Conservation (phyloP, 441 rosid genomes). For the Viola pubescens region DNA sequence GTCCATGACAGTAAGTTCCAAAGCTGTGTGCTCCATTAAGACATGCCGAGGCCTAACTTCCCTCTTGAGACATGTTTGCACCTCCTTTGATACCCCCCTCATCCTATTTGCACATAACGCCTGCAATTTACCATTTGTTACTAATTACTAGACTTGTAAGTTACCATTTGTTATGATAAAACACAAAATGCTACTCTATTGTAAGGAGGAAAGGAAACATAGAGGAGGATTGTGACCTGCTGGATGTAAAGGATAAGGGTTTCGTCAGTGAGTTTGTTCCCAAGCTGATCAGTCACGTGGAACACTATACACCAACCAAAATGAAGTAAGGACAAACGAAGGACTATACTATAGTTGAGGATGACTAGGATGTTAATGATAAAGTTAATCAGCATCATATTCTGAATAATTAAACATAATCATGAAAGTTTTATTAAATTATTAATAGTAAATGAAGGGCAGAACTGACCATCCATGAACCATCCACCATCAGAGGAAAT, state of each 20-base stretch:
- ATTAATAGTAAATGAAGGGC: neutral
- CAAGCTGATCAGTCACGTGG: constrained; percentile 93
- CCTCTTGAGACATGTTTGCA: constrained; percentile 30
- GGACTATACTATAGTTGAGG: constrained; percentile 1
- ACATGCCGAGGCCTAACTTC: constrained; percentile 51
- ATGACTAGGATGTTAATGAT: constrained; percentile 18
- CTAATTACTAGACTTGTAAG: constrained; percentile 30
- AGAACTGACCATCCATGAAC: constrained; percentile 89
- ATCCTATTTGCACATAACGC: constrained; percentile 55
- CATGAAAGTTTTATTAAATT: too few relatives aligned
- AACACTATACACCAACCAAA: constrained; percentile 50
- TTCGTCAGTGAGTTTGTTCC: constrained; percentile 71
- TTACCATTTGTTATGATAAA: neutral
- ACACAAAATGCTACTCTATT: too few relatives aligned
- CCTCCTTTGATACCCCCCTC: constrained; percentile 38
- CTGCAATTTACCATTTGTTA: constrained; percentile 25
- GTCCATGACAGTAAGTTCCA: constrained; percentile 66
- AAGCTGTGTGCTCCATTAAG: constrained; percentile 57
- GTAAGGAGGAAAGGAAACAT: neutral
- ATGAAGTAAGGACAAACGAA: constrained; percentile 16
- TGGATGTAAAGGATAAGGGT: constrained; percentile 68
- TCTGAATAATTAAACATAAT: neutral
- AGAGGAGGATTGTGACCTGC: constrained; percentile 36
- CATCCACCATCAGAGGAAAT: constrained; percentile 92
- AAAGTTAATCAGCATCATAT: neutral